These are phyloP conservation scores for Pterula multifida DNA, from an alignment of 1,284 basidiomycete genomes.

Conservation along the genomic window DNA sequence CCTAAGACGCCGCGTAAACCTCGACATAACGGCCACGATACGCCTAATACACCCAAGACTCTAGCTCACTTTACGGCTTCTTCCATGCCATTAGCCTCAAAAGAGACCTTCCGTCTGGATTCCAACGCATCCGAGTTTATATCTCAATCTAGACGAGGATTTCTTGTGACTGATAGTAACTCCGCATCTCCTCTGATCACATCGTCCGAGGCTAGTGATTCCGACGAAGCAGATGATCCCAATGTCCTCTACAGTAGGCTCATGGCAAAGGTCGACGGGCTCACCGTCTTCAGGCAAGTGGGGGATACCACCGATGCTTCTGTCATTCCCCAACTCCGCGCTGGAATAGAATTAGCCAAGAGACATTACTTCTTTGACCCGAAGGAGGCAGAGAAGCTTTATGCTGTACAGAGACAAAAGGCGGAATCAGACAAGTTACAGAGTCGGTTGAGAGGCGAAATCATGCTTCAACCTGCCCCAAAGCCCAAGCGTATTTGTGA, in stretches of 20 bases:
- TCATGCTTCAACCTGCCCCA: constrained; percentile 8
- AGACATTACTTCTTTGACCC: constrained; percentile 69
- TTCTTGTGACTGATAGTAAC: constrained; percentile 13
- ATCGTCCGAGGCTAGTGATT: constrained; percentile 11
- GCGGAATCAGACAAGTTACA: constrained; percentile 39
- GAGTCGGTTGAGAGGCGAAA: constrained; percentile 35
- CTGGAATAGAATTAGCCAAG: constrained; percentile 42
- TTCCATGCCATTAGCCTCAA: constrained; percentile 12
- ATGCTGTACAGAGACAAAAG: constrained; percentile 44
- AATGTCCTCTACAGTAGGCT: constrained; percentile 50
- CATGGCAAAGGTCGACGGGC: constrained; percentile 40
- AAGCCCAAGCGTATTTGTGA: constrained; percentile 12
- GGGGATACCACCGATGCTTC: constrained; percentile 13
- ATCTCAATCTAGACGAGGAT: constrained; percentile 15
- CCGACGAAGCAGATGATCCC: constrained; percentile 39
- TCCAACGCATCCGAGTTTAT: constrained; percentile 27
- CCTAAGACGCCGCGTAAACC: constrained; percentile 20
- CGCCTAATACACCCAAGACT: constrained; percentile 21
- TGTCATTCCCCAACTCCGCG: constrained; percentile 34
- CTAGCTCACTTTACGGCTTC: constrained; percentile 20
- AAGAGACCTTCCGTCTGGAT: constrained; percentile 17
- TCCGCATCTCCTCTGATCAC: constrained; percentile 10
- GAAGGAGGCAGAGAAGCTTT: constrained; percentile 53
- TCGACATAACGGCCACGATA: constrained; percentile 9
- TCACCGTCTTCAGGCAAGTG: constrained; percentile 15